phyloP scores from a whole-genome alignment of 305 asterid genomes.

The Rubia tinctorum region DNA sequence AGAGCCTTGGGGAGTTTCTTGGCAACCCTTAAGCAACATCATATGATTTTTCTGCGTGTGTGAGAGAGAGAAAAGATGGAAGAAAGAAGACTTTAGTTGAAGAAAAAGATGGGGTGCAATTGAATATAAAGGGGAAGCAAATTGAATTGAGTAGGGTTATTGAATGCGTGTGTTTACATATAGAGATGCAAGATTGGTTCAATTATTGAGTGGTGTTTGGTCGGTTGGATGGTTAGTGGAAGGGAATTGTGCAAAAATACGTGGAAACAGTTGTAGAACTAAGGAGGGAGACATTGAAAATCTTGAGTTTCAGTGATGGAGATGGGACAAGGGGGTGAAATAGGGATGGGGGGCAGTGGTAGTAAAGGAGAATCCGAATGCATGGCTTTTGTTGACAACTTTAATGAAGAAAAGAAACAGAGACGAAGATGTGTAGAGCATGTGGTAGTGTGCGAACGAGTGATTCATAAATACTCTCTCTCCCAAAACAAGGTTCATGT shows the following conservation, averaged over 20 bases:
- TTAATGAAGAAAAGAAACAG: constrained; percentile 1
- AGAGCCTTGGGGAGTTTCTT: constrained; percentile 6
- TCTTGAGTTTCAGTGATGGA: constrained; percentile 20
- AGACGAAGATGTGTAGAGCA: constrained; percentile 6
- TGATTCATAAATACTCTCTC: neutral
- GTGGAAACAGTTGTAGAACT: neutral
- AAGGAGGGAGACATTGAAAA: constrained; percentile 5
- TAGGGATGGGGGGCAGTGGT: constrained; percentile 18
- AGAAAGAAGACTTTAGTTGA: neutral
- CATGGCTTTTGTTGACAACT: constrained; percentile 15
- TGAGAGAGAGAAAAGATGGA: neutral
- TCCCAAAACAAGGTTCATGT: too few species aligned
- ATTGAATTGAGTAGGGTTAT: neutral
- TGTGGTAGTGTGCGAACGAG: neutral
- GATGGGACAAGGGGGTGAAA: constrained; percentile 19
- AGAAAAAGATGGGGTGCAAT: neutral
- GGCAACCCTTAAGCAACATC: constrained; percentile 19
- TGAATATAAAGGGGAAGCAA: constrained; percentile 11
- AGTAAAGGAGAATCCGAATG: constrained; percentile 17
- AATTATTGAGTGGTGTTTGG: constrained; percentile 12
- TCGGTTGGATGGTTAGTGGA: constrained; percentile 10
- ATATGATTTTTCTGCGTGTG: neutral
- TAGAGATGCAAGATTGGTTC: constrained; percentile 13
- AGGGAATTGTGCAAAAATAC: constrained; percentile 13
- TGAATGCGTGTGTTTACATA: constrained; percentile 3